Evolutionary conservation across 192 early-diverging fungal genomes (phyloP), one percentile per base, ranked within the genome.

Genomic region (Linnemannia zychae): DNA sequence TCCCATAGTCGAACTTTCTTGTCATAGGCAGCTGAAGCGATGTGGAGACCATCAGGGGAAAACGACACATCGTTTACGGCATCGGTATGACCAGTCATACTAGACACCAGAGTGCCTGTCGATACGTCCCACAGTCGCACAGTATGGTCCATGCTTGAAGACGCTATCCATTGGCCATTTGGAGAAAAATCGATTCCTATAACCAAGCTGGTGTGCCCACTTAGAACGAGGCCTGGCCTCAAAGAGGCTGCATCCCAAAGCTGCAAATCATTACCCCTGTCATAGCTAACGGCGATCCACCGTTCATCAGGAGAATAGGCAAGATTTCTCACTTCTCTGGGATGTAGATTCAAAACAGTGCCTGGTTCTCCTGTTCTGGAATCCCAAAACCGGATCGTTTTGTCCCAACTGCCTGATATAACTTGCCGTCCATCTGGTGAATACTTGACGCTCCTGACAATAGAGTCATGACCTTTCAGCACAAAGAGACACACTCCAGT

Each of bases 111-210:
- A 1, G 18, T 20, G 13, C 65, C 65, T 15, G 28, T 18, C 15
- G 15, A 37, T 36, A 48, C 74, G 22, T 75, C 74, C 74, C 53
- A 75, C 40, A 75, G 74, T 47, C 38, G 57, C 6, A 75, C 57
- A 15, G 38, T 46, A 47, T 24, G 18, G 40, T 63, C 60, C 11
- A 3, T 7, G 44, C 60, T 75, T 7, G 38, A 11, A 31, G 60
- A 46, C 2, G 60, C 74, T 2, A 75, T 46, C 57, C n/a, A 20
- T n/a, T 66, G 34, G 5, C 74, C 38, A 24, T 66, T 75, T 0
- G 60, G 74, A n/a, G 74, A 75, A 13, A 65, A 75, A 7, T n/a
- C 60, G 22, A 75, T 0, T n/a, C 57, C 24, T 18, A 9, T n/a
- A 16, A 75, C 38, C 1, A 7, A 15, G 3, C 12, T 37, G 11